phyloP scores from a whole-genome alignment of 768 basidiomycete genomes.

The Botryobasidium botryosum region DNA sequence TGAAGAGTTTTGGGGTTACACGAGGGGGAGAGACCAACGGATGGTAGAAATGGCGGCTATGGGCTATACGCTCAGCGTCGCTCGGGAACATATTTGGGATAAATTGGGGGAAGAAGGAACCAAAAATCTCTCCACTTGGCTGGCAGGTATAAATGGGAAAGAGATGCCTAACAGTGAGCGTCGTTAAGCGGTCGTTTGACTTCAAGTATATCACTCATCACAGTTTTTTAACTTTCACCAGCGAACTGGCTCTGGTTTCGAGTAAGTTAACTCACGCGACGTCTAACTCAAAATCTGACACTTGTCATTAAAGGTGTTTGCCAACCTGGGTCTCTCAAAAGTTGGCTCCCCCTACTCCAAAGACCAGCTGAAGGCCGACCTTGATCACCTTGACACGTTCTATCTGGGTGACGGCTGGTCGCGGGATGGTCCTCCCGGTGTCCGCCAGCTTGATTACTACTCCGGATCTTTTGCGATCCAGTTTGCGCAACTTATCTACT shows the following conservation, averaged over 20 bases:
- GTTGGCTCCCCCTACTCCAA: constrained; percentile 43
- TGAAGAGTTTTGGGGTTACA: constrained; percentile 61
- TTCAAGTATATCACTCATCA: background rate
- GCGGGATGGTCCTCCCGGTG: constrained; percentile 58
- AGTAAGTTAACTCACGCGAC: constrained; percentile 22
- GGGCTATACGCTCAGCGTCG: constrained; percentile 52
- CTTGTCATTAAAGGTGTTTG: constrained; percentile 35
- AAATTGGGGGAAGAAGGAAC: constrained; percentile 36
- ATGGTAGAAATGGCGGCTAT: constrained; percentile 74
- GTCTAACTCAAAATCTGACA: background rate
- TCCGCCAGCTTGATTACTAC: constrained; percentile 65
- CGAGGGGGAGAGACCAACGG: constrained; percentile 57
- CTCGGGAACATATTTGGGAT: constrained; percentile 47
- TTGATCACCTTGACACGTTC: constrained; percentile 64
- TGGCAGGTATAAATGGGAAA: constrained; percentile 64
- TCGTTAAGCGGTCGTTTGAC: constrained; percentile 12
- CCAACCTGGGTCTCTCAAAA: constrained; percentile 51
- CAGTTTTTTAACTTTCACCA: constrained; percentile 11
- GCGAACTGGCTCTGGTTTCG: constrained; percentile 77
- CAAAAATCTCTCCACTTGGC: constrained; percentile 43
- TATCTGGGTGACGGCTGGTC: constrained; percentile 65
- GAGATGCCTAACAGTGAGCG: constrained; percentile 73
- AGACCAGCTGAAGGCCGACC: constrained; percentile 45
- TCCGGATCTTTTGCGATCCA: constrained; percentile 69
- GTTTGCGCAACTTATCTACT: constrained; percentile 53